Evolutionary conservation across 495 filamentous ascomycete species (phyloP).

Genomic region (Clavariopsis aquatica): DNA sequence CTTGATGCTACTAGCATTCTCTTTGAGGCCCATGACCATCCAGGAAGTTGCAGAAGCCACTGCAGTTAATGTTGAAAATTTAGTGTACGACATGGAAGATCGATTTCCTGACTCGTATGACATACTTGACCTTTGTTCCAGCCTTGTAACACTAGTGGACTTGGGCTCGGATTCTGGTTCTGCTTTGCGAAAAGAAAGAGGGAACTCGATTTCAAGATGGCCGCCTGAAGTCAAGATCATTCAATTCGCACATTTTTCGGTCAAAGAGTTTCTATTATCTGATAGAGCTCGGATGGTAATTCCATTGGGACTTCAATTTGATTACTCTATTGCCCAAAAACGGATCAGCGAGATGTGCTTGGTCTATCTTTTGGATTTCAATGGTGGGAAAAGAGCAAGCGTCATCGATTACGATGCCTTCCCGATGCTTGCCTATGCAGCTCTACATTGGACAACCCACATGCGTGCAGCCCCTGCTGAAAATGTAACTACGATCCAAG

Average conservation of each 20-base stretch:
- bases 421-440: conserved; percentile 4
- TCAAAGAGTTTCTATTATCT: neutral
- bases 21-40: neutral
- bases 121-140: neutral
- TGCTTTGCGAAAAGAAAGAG: neutral
- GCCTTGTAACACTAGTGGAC: neutral
- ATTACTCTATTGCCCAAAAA: neutral
- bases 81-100: neutral
- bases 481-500: neutral
- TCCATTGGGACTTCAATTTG: neutral
- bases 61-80: neutral
- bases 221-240: neutral
- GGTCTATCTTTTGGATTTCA: conserved; percentile 13
- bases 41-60: neutral
- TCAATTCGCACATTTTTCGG: neutral
- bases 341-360: conserved; percentile 2
- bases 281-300: neutral
- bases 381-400: conserved; percentile 3
- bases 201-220: neutral
- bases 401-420: neutral
- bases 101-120: neutral
- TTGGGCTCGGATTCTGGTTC: neutral
- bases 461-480: neutral
- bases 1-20: neutral
- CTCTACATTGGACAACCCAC: conserved; percentile 6